These are phyloP conservation scores for Ceratocystis harringtonii DNA, from an alignment of 2,329 filamentous ascomycete species.

Conservation along the genomic window DNA sequence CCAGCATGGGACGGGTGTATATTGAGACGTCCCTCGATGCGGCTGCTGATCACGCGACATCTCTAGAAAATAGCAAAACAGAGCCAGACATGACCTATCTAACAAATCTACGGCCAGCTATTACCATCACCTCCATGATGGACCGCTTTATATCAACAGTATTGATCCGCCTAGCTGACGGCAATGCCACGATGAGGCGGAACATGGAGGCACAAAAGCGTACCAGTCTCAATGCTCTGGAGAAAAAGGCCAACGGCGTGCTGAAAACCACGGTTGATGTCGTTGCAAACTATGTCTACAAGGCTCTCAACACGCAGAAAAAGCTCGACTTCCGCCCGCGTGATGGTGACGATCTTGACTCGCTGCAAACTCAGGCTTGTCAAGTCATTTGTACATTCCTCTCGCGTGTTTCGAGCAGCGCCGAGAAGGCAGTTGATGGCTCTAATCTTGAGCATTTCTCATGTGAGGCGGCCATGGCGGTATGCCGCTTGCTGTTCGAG, in stretches of 20 bases:
- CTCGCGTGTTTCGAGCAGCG: constrained; percentile 45
- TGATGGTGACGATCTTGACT: constrained; percentile 58
- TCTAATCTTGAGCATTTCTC: constrained; percentile 71
- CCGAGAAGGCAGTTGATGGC: constrained; percentile 58
- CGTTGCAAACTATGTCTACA: constrained; percentile 59
- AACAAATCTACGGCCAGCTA: constrained; percentile 60
- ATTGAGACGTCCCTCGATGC: constrained; percentile 54
- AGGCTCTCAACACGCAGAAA: constrained; percentile 60
- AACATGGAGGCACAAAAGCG: constrained; percentile 77
- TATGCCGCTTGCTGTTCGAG: constrained; percentile 67
- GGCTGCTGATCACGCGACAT: constrained; percentile 54
- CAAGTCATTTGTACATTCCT: constrained; percentile 70
- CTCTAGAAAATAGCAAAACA: constrained; percentile 62
- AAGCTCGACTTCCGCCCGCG: constrained; percentile 83
- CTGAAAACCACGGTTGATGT: constrained; percentile 47
- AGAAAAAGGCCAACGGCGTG: constrained; percentile 60
- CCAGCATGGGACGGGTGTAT: constrained; percentile 75
- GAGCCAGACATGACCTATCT: constrained; percentile 84
- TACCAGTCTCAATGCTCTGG: constrained; percentile 58
- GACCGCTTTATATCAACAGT: constrained; percentile 82
- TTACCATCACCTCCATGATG: constrained; percentile 85
- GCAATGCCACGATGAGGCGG: constrained; percentile 76
- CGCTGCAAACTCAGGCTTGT: constrained; percentile 75
- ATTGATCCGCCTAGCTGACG: constrained; percentile 73
- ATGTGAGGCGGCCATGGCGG: constrained; percentile 65